These are phyloP conservation scores for Phylloporus gajari DNA, from an alignment of 1,284 basidiomycete species.

Conservation along the genomic window DNA sequence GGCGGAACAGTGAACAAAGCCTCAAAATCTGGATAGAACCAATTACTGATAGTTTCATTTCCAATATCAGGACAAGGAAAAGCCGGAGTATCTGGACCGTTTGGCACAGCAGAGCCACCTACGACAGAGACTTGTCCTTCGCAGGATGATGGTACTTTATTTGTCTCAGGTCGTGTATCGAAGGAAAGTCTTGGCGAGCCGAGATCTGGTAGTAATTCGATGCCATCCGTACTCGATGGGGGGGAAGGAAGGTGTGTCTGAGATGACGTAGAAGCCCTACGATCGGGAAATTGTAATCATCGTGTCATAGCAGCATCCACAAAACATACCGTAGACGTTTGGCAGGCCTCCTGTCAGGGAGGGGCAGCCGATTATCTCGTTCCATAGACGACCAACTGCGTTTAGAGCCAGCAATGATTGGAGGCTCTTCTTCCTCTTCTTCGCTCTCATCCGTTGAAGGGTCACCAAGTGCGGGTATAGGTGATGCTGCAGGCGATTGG, in stretches of 20 bases:
- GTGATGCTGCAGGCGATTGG: conserved; percentile 11
- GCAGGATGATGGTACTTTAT: conserved; percentile 9
- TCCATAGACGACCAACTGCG: conserved; percentile 29
- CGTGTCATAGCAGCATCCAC: rapidly evolving
- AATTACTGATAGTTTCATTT: conserved; percentile 10
- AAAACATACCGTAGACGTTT: conserved; percentile 43
- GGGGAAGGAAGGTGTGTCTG: conserved; percentile 32
- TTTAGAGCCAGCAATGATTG: conserved; percentile 34
- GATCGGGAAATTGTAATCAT: neutral
- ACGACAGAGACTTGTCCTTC: conserved; percentile 41
- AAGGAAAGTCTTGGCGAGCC: conserved; percentile 1
- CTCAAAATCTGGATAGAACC: conserved; percentile 35
- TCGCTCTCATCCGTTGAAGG: conserved; percentile 22
- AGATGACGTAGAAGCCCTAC: conserved; percentile 14
- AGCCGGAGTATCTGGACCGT: conserved; percentile 32
- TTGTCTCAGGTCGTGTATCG: neutral
- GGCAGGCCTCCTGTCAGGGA: conserved; percentile 3
- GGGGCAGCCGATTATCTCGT: neutral
- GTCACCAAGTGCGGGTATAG: conserved; percentile 7
- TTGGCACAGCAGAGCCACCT: conserved; percentile 26
- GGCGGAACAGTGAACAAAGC: conserved; percentile 40
- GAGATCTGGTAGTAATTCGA: conserved; percentile 4
- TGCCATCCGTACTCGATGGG: conserved; percentile 22
- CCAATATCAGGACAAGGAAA: conserved; percentile 24
- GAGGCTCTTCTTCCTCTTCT: conserved; percentile 14